Evolutionary conservation across 2,329 filamentous ascomycete species (phyloP), one percentile per base, ranked within the genome.

Genomic region (Teratosphaeria nubilosa): DNA sequence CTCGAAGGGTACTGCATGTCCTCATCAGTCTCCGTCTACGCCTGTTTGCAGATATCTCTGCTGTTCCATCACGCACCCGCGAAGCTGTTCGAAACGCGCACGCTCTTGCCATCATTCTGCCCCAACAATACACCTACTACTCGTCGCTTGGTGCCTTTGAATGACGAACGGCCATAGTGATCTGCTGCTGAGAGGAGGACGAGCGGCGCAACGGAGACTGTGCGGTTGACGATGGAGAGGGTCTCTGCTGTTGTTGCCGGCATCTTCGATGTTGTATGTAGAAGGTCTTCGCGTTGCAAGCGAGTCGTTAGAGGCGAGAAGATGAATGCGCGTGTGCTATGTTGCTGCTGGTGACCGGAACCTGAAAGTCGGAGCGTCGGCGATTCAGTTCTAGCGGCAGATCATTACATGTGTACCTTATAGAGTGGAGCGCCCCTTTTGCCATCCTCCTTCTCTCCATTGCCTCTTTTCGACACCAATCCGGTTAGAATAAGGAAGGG

Each of bases 1-100:
- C 76, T 99, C 94, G 71, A 99, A 99, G 0, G 94, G 94, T 52
- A 97, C 94, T 96, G 69, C 62, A 55, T 51, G 22, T 51, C 41
- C 37, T 31, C 48, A 51, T 59, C 53, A 57, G 53, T 48, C n/a
- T 20, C 16, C 10, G 41, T n/a, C 41, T n/a, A 48, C n/a, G 41
- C 20, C 20, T 48, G 41, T 48, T 48, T 22, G n/a, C 6, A 56
- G 53, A 24, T 20, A 20, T 56, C 57, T 57, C 54, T 51, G 41
- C 45, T 37, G 25, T 20, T 56, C 57, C 59, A 50, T 69, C 62
- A 74, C 83, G 55, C 74, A 96, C 92, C 91, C 71, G 94, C 94
- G 76, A 97, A 99, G 78, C 94, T 96, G 84, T 99, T 99, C 65
- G 94, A 97, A 69, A 97, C 94, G 65, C 94, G 86, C 73, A 96